These are phyloP conservation scores for Vaccinium corymbosum DNA, from an alignment of 148 eudicot species.

Conservation along the genomic window DNA sequence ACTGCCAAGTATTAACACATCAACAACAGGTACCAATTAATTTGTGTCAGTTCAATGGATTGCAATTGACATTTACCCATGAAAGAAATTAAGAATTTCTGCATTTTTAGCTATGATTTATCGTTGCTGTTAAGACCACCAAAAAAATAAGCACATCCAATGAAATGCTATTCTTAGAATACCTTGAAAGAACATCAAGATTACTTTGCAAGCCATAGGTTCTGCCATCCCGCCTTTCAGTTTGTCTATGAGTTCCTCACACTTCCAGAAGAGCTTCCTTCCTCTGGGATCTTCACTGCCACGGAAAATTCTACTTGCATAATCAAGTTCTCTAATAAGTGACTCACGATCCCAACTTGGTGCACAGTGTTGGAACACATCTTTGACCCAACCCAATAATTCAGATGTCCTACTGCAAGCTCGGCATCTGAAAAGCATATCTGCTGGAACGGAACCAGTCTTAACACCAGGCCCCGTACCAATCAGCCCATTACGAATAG, in stretches of 20 bases:
- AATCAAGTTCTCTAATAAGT: conserved; percentile 59
- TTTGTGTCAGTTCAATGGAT: not conserved
- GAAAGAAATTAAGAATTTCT: not conserved
- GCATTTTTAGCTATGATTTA: not conserved
- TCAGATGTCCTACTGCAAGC: conserved; percentile 65
- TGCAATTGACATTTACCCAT: not conserved
- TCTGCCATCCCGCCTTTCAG: conserved; percentile 50
- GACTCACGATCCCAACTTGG: conserved; percentile 61
- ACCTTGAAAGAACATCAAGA: conserved; percentile 58
- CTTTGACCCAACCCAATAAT: conserved; percentile 71
- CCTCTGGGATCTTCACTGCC: conserved; percentile 66
- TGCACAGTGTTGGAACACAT: conserved; percentile 63
- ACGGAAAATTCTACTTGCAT: conserved; percentile 52
- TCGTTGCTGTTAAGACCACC: not conserved
- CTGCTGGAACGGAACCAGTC: conserved; percentile 32
- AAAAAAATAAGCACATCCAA: not conserved
- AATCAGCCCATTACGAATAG: conserved; percentile 60
- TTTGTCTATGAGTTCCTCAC: conserved; percentile 61
- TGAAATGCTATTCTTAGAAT: not conserved
- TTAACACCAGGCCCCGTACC: conserved; percentile 49
- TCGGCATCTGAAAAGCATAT: conserved; percentile 62
- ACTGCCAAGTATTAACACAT: not conserved
- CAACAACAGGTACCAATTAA: not conserved
- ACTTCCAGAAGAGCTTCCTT: conserved; percentile 59
- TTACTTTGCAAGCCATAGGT: conserved; percentile 42